These are phyloP conservation scores for Scopulariopsis brevicaulis DNA, from an alignment of 2,329 filamentous ascomycete genomes.

Conservation along the genomic window DNA sequence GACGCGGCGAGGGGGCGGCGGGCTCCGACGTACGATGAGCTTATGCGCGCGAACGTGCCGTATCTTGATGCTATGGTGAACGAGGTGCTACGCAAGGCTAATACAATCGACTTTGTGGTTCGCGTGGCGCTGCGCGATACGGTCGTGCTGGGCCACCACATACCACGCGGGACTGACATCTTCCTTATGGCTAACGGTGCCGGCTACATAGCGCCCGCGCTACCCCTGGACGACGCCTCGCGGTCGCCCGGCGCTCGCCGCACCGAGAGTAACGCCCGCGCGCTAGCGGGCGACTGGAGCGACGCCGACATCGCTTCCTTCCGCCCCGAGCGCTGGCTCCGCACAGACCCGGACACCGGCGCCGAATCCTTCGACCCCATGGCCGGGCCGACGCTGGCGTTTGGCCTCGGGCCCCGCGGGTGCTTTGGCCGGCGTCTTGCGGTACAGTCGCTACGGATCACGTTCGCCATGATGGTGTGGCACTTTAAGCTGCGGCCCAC, in stretches of 20 bases:
- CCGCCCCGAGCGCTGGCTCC: constrained; percentile 6
- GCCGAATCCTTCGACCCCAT: constrained; percentile 15
- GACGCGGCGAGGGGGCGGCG: constrained; percentile 11
- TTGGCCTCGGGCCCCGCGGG: constrained; percentile 21
- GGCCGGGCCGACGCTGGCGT: constrained; percentile 22
- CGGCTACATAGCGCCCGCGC: constrained; percentile 1
- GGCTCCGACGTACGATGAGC: constrained; percentile 12
- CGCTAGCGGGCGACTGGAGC: constrained; percentile 11
- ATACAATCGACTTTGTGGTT: constrained; percentile 7
- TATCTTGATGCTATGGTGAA: constrained; percentile 20
- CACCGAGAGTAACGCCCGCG: background rate
- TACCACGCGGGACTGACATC: constrained; percentile 16
- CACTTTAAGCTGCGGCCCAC: constrained; percentile 9
- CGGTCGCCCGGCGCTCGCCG: background rate
- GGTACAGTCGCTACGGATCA: constrained; percentile 16
- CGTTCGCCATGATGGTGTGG: constrained; percentile 16
- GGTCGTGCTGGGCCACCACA: constrained; percentile 12
- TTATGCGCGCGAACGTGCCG: constrained; percentile 11
- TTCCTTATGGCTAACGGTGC: constrained; percentile 8
- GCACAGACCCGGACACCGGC: background rate
- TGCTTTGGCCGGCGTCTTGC: constrained; percentile 23
- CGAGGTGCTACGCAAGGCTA: constrained; percentile 16
- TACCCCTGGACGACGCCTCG: constrained; percentile 6
- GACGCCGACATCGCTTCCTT: constrained; percentile 7
- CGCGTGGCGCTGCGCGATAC: constrained; percentile 11